Percentiles rank a stretch among this genome's conserved stretches.
These are phyloP conservation scores for Aspergillus incahuasiensis DNA, from an alignment of 495 filamentous ascomycete genomes.

Conservation along the genomic window DNA sequence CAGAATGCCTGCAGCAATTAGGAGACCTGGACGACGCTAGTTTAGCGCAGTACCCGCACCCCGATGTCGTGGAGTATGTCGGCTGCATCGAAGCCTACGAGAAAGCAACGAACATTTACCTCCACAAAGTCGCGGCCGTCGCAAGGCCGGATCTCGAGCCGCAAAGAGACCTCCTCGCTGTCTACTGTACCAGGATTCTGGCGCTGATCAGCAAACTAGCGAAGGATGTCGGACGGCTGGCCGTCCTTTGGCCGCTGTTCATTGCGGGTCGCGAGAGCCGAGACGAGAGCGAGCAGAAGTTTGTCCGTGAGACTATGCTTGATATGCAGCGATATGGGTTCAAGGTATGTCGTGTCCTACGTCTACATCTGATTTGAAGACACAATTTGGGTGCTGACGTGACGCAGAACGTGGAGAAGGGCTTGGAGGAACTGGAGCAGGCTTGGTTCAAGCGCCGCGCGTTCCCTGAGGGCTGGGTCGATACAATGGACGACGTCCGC, in stretches of 20 bases:
- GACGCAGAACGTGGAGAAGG: slow-evolving; percentile 34
- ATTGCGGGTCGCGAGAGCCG: slow-evolving; percentile 37
- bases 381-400: too few species aligned
- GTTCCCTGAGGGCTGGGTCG: slow-evolving; percentile 37
- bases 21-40: slow-evolving; percentile 32
- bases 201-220: slow-evolving; percentile 31
- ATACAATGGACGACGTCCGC: slow-evolving; percentile 36
- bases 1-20: slow-evolving; percentile 27
- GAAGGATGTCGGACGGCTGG: slow-evolving; percentile 35
- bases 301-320: slow-evolving; percentile 34
- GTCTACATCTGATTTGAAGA: not conserved
- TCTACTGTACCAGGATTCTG: slow-evolving; percentile 33
- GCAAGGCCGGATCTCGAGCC: slow-evolving; percentile 28
- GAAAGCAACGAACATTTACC: slow-evolving; percentile 35
- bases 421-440: slow-evolving; percentile 30
- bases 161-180: slow-evolving; percentile 25
- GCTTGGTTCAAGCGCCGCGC: slow-evolving; percentile 37
- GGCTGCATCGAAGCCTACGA: slow-evolving; percentile 42
- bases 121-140: slow-evolving; percentile 34
- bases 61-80: slow-evolving; percentile 33
- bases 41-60: slow-evolving; percentile 26
- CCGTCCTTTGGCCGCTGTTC: slow-evolving; percentile 36
- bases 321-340: slow-evolving; percentile 36
- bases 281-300: slow-evolving; percentile 30
- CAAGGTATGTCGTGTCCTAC: slow-evolving; percentile 19